Evolutionary conservation across 805 yeast genomes (phyloP), one percentile per base, ranked within the genome.

Genomic region (Cyberlindnera xylosilytica): DNA sequence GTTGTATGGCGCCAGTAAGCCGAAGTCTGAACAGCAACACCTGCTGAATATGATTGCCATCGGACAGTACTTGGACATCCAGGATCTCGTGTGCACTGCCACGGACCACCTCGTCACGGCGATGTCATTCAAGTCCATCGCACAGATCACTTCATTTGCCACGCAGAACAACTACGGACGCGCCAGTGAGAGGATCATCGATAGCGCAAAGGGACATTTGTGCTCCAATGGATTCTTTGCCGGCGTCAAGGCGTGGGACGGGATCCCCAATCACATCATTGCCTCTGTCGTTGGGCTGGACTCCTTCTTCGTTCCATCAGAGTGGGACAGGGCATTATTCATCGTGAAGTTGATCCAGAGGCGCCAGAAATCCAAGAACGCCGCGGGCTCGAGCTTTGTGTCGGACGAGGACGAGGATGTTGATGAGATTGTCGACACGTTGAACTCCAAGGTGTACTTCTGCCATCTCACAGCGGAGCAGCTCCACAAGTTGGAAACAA

Each of bases 281-380:
- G 63, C 70, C 0, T 70, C 68, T 20, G 73, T 74, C 6, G 65
- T 76, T 12, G 69, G 74, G 0, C 63, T 69, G 15, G 79, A 78
- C 49, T 72, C 70, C 17, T 76, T 77, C 48, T 77, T 72, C 53
- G 74, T 74, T 4, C 76, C 77, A 2, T 66, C 68, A 2, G 83
- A 77, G 53, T 75, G 78, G 78, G 79, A 75, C 33, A 61, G 83
- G 39, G 73, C 77, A 33, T 46, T 71, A 22, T 76, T 77, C 46
- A 62, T 71, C 3, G 67, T 73, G 28, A 65, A 61, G 34, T 50
- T 74, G 35, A 61, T 72, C 31, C 72, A 69, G 45, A 55, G 72
- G 53, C 49, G 72, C 24, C 44, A 49, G 31, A 39, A 28, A n/a
- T 17, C n/a, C 12, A 18, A 38, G 11, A 20, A 16, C 6, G 1